phyloP scores from a whole-genome alignment of 169 alveolate species.

The Toxoplasma gondii region DNA sequence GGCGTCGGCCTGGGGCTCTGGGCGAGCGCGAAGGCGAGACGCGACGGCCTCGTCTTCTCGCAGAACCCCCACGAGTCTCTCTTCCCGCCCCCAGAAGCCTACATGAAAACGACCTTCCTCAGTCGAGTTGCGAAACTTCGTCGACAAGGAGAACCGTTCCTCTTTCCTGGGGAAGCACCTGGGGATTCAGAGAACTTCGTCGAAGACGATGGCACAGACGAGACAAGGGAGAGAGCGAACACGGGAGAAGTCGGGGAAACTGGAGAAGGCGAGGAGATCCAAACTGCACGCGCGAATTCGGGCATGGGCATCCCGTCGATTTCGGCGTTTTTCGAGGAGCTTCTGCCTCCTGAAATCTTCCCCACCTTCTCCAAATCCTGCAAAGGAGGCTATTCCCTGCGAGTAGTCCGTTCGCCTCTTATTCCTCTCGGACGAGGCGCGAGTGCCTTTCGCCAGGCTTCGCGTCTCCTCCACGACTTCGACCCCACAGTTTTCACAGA shows the following conservation, averaged over 20 bases:
- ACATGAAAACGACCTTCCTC: neutral
- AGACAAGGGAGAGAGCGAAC: neutral
- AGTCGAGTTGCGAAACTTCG: neutral
- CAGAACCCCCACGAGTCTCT: neutral
- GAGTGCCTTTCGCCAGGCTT: neutral
- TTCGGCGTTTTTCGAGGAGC: neutral
- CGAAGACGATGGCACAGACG: neutral
- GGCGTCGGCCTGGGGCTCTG: neutral
- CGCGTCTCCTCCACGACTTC: conserved; percentile 5
- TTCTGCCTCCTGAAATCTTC: neutral
- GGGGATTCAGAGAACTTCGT: neutral
- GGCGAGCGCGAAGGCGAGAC: neutral
- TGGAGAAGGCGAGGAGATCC: neutral
- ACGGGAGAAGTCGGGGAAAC: no score
- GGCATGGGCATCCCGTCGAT: neutral
- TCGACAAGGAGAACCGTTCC: neutral
- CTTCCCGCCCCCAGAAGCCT: neutral
- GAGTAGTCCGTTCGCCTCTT: neutral
- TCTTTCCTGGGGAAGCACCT: neutral
- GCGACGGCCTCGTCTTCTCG: conserved; percentile 11
- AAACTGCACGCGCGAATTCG: neutral
- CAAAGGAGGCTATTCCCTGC: neutral
- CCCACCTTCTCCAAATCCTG: neutral
- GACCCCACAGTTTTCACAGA: neutral
- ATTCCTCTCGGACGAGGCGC: neutral